These are phyloP conservation scores for Sordariomycetes sp. DNA, from an alignment of 2,329 filamentous ascomycete species.

Conservation along the genomic window DNA sequence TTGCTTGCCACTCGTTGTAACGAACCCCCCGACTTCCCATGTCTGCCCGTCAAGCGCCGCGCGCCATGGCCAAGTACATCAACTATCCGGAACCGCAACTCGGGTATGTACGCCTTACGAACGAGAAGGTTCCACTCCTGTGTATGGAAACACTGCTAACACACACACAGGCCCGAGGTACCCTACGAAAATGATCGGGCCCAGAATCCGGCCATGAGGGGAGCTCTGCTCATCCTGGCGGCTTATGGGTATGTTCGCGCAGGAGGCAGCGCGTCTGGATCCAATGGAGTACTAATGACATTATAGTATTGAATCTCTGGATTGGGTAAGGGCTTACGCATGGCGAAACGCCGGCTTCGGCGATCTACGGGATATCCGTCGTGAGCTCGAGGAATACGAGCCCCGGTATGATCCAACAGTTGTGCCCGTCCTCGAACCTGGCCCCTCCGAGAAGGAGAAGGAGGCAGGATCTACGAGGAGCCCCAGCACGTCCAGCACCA, in stretches of 20 bases:
- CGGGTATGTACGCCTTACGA: slow-evolving; percentile 14
- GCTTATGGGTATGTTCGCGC: neutral
- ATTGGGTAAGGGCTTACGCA: slow-evolving; percentile 37
- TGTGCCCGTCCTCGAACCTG: slow-evolving; percentile 30
- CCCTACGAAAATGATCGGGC: slow-evolving; percentile 31
- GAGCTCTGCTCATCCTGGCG: slow-evolving; percentile 15
- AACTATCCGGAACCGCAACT: slow-evolving; percentile 22
- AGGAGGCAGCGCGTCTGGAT: neutral
- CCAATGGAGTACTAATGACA: neutral
- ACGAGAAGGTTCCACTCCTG: neutral
- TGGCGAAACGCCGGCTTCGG: slow-evolving; percentile 54
- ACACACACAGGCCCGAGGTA: slow-evolving; percentile 17
- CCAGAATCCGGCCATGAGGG: slow-evolving; percentile 42
- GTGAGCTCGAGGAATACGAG: slow-evolving; percentile 35
- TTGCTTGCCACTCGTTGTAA: neutral
- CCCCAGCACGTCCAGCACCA: neutral
- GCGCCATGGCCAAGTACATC: slow-evolving; percentile 11
- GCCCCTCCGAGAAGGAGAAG: neutral
- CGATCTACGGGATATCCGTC: slow-evolving; percentile 36
- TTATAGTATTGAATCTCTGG: slow-evolving; percentile 37
- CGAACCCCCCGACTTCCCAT: neutral
- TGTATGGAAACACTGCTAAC: neutral
- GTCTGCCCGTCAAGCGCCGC: neutral
- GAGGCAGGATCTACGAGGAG: neutral
- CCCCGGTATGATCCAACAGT: slow-evolving; percentile 32